Conservation (phyloP, 805 yeast genomes). For the Ogataea paradorogensis region DNA sequence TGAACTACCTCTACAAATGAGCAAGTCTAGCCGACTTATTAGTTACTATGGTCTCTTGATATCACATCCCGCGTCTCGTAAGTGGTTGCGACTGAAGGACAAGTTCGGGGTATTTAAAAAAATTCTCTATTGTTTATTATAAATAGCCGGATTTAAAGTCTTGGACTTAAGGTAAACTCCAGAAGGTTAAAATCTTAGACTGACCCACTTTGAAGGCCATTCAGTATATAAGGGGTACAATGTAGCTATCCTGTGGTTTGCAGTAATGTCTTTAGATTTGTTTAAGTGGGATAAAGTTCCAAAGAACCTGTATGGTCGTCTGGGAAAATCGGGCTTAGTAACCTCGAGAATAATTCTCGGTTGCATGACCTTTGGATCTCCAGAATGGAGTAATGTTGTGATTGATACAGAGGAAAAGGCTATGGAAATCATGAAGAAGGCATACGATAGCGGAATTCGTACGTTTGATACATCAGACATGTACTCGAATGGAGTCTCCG, state of each 20-base stretch:
- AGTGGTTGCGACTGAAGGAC: too few species aligned
- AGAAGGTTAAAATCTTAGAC: too few species aligned
- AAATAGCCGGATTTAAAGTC: too few species aligned
- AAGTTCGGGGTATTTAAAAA: too few species aligned
- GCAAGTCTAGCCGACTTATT: too few species aligned
- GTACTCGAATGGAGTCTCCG: slow-evolving; percentile 48
- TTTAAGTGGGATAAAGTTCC: slow-evolving; percentile 15
- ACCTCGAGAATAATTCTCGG: slow-evolving; percentile 51
- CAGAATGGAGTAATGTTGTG: slow-evolving; percentile 43
- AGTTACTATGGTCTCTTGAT: too few species aligned
- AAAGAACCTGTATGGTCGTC: slow-evolving; percentile 7
- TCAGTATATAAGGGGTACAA: too few species aligned
- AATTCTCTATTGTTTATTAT: too few species aligned
- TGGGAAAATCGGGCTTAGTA: slow-evolving; percentile 28
- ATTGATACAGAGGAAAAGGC: slow-evolving; percentile 45
- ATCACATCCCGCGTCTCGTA: too few species aligned
- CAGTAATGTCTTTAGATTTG: neutral
- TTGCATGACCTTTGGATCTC: slow-evolving; percentile 50
- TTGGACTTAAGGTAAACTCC: too few species aligned
- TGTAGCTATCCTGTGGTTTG: too few species aligned
- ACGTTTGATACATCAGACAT: slow-evolving; percentile 52
- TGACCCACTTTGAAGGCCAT: too few species aligned
- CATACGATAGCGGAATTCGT: slow-evolving; percentile 45
- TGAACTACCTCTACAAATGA: slow-evolving; percentile 1
- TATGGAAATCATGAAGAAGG: slow-evolving; percentile 41